These are phyloP conservation scores for Eucalyptus decipiens DNA, from an alignment of 345 rosid genomes.

Conservation along the genomic window DNA sequence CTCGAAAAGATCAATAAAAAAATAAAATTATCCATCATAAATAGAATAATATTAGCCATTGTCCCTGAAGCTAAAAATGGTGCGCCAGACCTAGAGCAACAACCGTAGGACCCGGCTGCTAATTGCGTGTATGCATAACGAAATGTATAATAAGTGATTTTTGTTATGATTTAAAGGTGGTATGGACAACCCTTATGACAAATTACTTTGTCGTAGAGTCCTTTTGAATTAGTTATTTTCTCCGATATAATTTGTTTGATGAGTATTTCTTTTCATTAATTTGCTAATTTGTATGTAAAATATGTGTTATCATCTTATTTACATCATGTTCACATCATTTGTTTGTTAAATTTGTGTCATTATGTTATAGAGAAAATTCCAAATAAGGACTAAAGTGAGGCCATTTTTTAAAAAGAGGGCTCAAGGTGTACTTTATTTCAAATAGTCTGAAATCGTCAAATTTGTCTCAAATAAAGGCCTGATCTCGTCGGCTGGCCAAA, in stretches of 20 bases:
- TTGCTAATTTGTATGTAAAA: neutral
- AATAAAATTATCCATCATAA: neutral
- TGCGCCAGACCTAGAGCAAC: too few species aligned
- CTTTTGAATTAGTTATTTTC: neutral
- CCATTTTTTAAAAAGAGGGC: neutral
- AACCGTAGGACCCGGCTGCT: too few species aligned
- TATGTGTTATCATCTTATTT: neutral
- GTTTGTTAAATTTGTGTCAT: neutral
- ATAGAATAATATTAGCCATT: too few species aligned
- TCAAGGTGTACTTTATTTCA: neutral
- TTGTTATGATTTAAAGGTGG: neutral
- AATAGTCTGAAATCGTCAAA: too few species aligned
- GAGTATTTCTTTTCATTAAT: neutral
- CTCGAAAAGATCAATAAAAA: too few species aligned
- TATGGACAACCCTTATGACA: neutral
- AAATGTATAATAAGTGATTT: too few species aligned
- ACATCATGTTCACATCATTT: neutral
- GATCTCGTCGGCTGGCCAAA: fast-evolving
- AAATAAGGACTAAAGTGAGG: neutral
- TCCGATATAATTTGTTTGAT: too few species aligned
- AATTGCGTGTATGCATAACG: neutral
- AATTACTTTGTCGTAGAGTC: neutral
- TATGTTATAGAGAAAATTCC: too few species aligned
- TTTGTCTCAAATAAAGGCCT: neutral
- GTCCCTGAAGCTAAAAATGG: too few species aligned